Base-by-base conservation (phyloP, 139 green algal species). In the Protoeuglena noctilucae region DNA sequence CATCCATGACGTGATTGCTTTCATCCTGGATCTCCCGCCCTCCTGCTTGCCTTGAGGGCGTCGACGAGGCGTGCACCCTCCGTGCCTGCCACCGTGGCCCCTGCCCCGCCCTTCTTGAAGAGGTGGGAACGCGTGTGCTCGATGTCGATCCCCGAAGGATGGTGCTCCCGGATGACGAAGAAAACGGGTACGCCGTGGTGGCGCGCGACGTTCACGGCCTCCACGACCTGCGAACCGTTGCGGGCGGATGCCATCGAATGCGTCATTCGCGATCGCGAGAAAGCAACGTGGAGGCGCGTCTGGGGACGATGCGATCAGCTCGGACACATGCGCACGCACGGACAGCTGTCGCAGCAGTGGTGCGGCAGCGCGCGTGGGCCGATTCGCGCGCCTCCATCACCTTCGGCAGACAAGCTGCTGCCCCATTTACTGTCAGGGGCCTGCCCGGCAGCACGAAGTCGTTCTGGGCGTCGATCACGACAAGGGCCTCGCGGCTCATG, bases 161-260 rank as follows among this genome's bases (percentile, higher is more conserved):
- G 54, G 47, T 81, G 73, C 51, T 76, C 67, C 1, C 73, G 52
- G 1, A 78, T 66, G 1, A 78, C 61, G 66, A 66, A 78, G 26
- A 81, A 54, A 0, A 81, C 21, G 1, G 51, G 67, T 1, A 74
- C 7, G 16, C 52, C 43, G 16, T 55, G 56, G 3, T 25, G 16
- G 0, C 73, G 51, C 3, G 73, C 73, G 1, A 19, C 28, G 0
- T 64, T 51, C 16, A 78, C 53, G 0, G 71, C 66, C 9, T 7
- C 34, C 34, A 43, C 34, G 9, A 43, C 34, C 34, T 43, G 34
- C 34, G 34, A n/a, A n/a, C n/a, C n/a, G n/a, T n/a, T n/a, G n/a
- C n/a, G n/a, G n/a, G n/a, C n/a, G n/a, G n/a, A n/a, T n/a, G n/a
- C n/a, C n/a, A n/a, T n/a, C n/a, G n/a, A n/a, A n/a, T n/a, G n/a